A percentile compares a stretch with the other conserved stretches of the same genome.
Evolutionary conservation across 345 rosid genomes (phyloP).

Genomic region (Durio zibethinus): DNA sequence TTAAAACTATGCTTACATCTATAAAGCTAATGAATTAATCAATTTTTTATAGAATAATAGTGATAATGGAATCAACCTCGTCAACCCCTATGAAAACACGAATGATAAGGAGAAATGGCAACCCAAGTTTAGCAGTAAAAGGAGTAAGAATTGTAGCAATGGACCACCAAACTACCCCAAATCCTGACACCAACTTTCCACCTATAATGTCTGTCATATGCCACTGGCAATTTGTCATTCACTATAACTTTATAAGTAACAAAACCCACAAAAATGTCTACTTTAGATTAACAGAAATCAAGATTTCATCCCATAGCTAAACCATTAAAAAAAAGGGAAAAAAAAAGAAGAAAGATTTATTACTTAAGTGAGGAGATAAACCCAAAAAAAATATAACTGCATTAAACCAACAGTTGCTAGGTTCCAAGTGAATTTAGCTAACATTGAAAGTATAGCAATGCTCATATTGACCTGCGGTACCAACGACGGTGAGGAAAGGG

Average conservation of each 20-base stretch:
- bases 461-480: conserved; percentile 99
- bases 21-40: neutral
- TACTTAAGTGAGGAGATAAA: conserved; percentile 91
- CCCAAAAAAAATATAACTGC: conserved; percentile 97
- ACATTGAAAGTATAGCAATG: conserved; percentile 94
- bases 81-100: conserved; percentile 96
- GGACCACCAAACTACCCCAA: conserved; percentile 96
- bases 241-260: neutral
- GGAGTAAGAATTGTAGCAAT: conserved; percentile 82
- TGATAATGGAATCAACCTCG: conserved; percentile 47
- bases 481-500: too few species aligned
- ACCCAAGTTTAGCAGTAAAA: conserved; percentile 79
- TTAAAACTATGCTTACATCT: neutral
- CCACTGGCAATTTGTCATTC: conserved; percentile 75
- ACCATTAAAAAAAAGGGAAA: neutral
- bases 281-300: neutral
- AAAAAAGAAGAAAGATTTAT: neutral
- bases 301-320: neutral
- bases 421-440: conserved; percentile 85
- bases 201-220: conserved; percentile 89
- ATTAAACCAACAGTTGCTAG: conserved; percentile 83
- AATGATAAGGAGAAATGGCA: conserved; percentile 76
- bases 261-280: neutral
- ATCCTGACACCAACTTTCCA: conserved; percentile 76
- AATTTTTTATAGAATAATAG: neutral